Conservation (phyloP, 768 basidiomycete genomes). For the Amanita subjunquillea region DNA sequence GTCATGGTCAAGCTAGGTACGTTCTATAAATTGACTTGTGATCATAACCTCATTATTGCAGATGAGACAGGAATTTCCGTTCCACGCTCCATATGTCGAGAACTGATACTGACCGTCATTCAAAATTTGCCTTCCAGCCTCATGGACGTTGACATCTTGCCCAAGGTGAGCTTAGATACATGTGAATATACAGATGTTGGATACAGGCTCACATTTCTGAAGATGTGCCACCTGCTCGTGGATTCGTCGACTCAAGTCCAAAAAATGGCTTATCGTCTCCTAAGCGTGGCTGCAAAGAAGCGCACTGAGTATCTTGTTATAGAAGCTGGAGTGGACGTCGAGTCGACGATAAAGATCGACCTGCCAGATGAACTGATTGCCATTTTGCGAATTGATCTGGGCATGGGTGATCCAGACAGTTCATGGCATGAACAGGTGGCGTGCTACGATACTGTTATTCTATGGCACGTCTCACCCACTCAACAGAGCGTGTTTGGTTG, state of each 20-base stretch:
- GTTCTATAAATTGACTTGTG: constrained; percentile 11
- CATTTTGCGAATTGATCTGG: constrained; percentile 43
- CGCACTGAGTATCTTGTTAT: constrained; percentile 79
- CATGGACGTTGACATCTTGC: constrained; percentile 51
- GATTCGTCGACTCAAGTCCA: constrained; percentile 61
- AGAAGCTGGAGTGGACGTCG: constrained; percentile 74
- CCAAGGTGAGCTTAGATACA: constrained; percentile 34
- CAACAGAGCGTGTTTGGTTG: constrained; percentile 46
- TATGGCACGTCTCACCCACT: neutral
- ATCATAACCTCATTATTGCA: constrained; percentile 8
- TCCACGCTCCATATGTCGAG: constrained; percentile 60
- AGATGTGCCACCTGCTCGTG: constrained; percentile 77
- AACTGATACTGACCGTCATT: constrained; percentile 58
- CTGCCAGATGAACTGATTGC: constrained; percentile 61
- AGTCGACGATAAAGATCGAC: constrained; percentile 37
- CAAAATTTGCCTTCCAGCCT: constrained; percentile 55
- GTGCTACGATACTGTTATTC: neutral
- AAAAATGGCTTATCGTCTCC: constrained; percentile 65
- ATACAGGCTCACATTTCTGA: neutral
- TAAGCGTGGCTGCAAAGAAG: constrained; percentile 59
- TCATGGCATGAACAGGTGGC: constrained; percentile 27
- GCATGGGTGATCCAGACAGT: constrained; percentile 25
- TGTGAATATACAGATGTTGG: neutral
- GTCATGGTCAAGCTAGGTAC: constrained; percentile 44
- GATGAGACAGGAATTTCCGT: constrained; percentile 26